A percentile compares a stretch with the other conserved stretches of the same genome.
These are phyloP conservation scores for Graphiopsis chlorocephala DNA, from an alignment of 2,329 filamentous ascomycete species.

Conservation along the genomic window DNA sequence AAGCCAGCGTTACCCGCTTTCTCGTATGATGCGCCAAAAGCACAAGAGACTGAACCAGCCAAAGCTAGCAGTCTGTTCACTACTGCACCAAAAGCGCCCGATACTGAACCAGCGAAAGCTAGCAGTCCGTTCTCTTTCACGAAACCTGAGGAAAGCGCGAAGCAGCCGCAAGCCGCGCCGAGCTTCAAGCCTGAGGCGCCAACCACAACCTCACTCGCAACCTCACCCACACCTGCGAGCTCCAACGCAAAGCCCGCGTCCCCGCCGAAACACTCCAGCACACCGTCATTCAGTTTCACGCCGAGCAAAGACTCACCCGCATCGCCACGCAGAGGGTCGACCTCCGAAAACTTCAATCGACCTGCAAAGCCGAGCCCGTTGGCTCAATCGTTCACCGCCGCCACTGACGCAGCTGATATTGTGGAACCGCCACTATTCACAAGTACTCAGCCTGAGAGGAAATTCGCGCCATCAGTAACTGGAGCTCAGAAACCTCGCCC, in stretches of 20 bases:
- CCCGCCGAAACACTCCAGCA: not conserved
- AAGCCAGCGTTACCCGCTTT: slow-evolving; percentile 13
- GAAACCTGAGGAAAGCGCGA: slow-evolving; percentile 11
- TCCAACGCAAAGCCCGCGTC: not conserved
- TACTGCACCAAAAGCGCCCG: not conserved
- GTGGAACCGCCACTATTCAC: not conserved
- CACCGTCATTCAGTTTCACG: slow-evolving; percentile 3
- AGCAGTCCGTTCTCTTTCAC: not conserved
- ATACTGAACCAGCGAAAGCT: not conserved
- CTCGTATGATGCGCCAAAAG: not conserved
- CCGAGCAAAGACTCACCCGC: slow-evolving; percentile 18
- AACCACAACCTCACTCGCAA: slow-evolving; percentile 14
- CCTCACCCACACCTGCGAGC: not conserved
- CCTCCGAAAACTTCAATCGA: slow-evolving; percentile 4
- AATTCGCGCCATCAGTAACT: not conserved
- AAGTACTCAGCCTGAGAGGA: too few relatives aligned
- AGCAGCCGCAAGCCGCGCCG: slow-evolving; percentile 2
- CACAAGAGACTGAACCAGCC: not conserved
- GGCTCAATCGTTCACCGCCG: slow-evolving; percentile 31
- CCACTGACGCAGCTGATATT: not conserved
- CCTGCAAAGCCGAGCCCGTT: slow-evolving; percentile 30
- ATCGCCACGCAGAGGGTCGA: slow-evolving; percentile 4
- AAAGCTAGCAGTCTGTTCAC: not conserved
- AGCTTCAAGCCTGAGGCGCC: slow-evolving; percentile 2
- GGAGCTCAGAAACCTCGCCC: not conserved